A percentile compares a stretch with the other conserved stretches of the same genome.
phyloP scores from a whole-genome alignment of 1,284 basidiomycete genomes.

The Ustilago crameri region DNA sequence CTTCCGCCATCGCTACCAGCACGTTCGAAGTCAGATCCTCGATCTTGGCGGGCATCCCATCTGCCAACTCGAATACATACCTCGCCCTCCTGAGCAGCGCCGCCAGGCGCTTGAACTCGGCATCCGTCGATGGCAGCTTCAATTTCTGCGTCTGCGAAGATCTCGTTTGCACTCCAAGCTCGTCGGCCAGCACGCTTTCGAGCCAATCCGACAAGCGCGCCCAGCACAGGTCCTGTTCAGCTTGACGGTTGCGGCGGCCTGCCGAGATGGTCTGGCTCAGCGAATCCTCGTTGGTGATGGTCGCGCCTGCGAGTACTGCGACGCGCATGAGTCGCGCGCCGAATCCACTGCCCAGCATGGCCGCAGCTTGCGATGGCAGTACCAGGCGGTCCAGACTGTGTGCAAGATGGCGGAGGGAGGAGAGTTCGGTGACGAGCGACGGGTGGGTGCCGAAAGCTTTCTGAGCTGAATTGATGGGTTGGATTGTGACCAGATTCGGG shows the following conservation, averaged over 20 bases:
- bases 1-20: constrained; percentile 23
- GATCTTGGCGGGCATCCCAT: constrained; percentile 36
- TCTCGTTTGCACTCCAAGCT: constrained; percentile 26
- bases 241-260: constrained; percentile 18
- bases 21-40: constrained; percentile 27
- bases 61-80: constrained; percentile 31
- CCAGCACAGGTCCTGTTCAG: constrained; percentile 48
- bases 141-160: constrained; percentile 10
- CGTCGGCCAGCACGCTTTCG: constrained; percentile 46
- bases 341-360: constrained; percentile 40
- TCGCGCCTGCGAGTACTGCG: constrained; percentile 40
- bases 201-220: constrained; percentile 47
- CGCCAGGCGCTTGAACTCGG: constrained; percentile 28
- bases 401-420: constrained; percentile 49
- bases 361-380: constrained; percentile 50
- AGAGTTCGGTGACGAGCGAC: constrained; percentile 47
- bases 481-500: constrained; percentile 46
- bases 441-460: constrained; percentile 40
- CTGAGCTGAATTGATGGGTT: constrained; percentile 36
- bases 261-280: constrained; percentile 38
- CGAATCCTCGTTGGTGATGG: constrained; percentile 45
- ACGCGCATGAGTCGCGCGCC: constrained; percentile 46
- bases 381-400: constrained; percentile 45
- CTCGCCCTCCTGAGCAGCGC: constrained; percentile 21
- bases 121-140: constrained; percentile 24